phyloP scores from a whole-genome alignment of 108 stramenopile species.

The Nitzschia putrida region DNA sequence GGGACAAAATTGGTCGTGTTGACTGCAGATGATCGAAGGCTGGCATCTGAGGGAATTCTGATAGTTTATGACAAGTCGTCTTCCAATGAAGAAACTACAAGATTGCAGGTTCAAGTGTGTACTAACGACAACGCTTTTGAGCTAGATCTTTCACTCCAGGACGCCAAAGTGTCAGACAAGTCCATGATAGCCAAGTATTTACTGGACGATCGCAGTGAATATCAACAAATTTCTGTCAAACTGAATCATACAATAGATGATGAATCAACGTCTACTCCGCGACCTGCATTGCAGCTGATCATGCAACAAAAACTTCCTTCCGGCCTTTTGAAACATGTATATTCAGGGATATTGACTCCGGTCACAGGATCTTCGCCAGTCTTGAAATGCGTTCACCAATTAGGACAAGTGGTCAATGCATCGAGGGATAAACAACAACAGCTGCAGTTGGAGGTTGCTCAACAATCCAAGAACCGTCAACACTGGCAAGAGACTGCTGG shows the following conservation, averaged over 20 bases:
- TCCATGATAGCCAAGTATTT: background rate
- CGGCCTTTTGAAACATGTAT: background rate
- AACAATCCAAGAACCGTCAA: constrained; percentile 2
- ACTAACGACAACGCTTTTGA: constrained; percentile 1
- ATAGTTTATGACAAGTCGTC: constrained; percentile 4
- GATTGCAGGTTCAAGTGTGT: background rate
- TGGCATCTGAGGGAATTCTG: constrained; percentile 13
- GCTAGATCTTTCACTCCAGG: background rate
- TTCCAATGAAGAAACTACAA: background rate
- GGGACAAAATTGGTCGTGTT: constrained; percentile 17
- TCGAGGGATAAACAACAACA: background rate
- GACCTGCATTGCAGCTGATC: background rate
- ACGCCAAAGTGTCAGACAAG: constrained; percentile 15
- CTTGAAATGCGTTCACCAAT: background rate
- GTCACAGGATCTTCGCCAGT: background rate
- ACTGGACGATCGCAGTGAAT: constrained; percentile 1
- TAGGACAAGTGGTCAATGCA: constrained; percentile 9
- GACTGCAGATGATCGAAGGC: background rate
- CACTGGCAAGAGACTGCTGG: constrained; percentile 49
- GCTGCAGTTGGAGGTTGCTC: background rate
- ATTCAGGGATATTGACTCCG: background rate
- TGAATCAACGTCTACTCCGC: background rate
- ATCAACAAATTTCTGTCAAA: background rate
- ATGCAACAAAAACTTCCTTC: background rate
- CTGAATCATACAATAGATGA: constrained; percentile 1